Percentiles rank a stretch among this genome's conserved stretches.
phyloP scores from a whole-genome alignment of 129 eudicot genomes.

The Lonicera japonica region DNA sequence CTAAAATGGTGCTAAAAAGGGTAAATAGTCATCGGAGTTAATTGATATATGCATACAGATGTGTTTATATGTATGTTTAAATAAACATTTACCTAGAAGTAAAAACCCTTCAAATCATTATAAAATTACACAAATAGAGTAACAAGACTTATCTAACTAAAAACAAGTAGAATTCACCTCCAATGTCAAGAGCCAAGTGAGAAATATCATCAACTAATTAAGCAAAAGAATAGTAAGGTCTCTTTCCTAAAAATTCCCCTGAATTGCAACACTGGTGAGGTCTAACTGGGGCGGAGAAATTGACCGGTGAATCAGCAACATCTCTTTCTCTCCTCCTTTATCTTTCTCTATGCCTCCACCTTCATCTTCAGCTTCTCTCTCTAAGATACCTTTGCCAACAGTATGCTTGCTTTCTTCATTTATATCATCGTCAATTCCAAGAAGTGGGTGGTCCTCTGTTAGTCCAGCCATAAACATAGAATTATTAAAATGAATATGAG shows the following conservation, averaged over 20 bases:
- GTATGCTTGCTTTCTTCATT: slow-evolving; percentile 20
- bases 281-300: slow-evolving; percentile 84
- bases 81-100: too few species aligned
- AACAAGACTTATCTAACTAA: too few species aligned
- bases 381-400: background rate
- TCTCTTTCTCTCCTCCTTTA: slow-evolving; percentile 43
- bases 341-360: too few species aligned
- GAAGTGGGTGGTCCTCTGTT: slow-evolving; percentile 21
- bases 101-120: too few species aligned
- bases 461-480: slow-evolving; percentile 48
- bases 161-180: slow-evolving; percentile 40
- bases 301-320: slow-evolving; percentile 76
- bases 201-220: slow-evolving; percentile 95
- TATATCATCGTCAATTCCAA: slow-evolving; percentile 34
- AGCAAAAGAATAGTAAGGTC: slow-evolving; percentile 89
- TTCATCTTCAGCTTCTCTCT: slow-evolving; percentile 13
- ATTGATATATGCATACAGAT: too few species aligned
- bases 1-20: too few species aligned
- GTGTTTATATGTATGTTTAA: too few species aligned
- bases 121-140: background rate
- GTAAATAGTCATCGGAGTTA: too few species aligned
- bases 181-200: slow-evolving; percentile 90
- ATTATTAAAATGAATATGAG: too few species aligned
- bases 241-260: slow-evolving; percentile 94
- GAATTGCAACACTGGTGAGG: slow-evolving; percentile 91